These are phyloP conservation scores for Penicillium rolfsii DNA, from an alignment of 2,329 filamentous ascomycete species.

Conservation along the genomic window DNA sequence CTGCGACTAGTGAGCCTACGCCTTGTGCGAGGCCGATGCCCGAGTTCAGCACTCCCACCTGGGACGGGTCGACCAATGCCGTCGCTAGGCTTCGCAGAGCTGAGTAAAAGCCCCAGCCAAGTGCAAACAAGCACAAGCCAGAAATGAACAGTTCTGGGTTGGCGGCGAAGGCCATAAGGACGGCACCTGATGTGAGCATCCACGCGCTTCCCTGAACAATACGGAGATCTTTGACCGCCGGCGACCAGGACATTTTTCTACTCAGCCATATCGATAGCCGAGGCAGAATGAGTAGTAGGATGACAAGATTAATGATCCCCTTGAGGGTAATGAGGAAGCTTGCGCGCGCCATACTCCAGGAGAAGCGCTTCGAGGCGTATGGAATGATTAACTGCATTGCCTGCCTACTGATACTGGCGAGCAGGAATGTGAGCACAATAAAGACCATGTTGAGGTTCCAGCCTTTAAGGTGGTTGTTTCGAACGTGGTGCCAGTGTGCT, in stretches of 20 bases:
- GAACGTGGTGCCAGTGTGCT: neutral
- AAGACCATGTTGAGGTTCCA: neutral
- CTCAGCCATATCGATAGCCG: conserved; percentile 2
- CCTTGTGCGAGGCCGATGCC: neutral
- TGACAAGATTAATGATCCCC: neutral
- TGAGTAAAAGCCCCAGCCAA: conserved; percentile 4
- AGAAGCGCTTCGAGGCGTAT: conserved; percentile 6
- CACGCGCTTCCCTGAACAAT: conserved; percentile 1
- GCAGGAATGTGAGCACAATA: neutral
- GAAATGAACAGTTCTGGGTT: neutral
- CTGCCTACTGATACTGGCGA: neutral
- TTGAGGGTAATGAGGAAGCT: conserved; percentile 6
- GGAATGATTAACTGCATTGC: neutral
- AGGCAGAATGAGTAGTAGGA: neutral
- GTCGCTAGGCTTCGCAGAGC: conserved; percentile 1
- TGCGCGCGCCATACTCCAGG: neutral
- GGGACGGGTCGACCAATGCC: neutral
- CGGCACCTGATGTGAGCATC: neutral
- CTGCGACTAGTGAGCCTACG: conserved; percentile 1
- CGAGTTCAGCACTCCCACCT: conserved; percentile 1
- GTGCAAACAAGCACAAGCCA: conserved; percentile 1
- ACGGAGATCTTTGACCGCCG: neutral
- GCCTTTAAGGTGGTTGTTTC: neutral
- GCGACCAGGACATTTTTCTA: neutral
- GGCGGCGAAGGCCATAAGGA: neutral